Conservation (phyloP, 768 basidiomycete species). For the Mycena polygramma region DNA sequence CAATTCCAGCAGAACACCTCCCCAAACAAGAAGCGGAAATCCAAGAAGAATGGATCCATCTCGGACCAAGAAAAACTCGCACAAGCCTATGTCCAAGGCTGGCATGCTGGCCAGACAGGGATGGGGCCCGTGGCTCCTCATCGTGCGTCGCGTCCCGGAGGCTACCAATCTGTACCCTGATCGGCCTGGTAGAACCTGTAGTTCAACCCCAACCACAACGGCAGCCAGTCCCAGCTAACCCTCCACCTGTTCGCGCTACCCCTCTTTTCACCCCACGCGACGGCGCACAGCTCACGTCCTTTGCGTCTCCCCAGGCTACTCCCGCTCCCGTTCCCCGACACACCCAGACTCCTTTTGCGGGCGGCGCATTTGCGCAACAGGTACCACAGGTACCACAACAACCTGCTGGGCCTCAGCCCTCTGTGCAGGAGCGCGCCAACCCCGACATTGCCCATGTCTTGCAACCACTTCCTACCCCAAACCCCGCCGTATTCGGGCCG, state of each 20-base stretch:
- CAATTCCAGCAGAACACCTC: conserved; percentile 22
- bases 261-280: conserved; percentile 32
- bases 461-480: conserved; percentile 49
- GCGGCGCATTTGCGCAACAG: conserved; percentile 8
- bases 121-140: conserved; percentile 26
- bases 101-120: conserved; percentile 24
- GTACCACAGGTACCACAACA: conserved; percentile 16
- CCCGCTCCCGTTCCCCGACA: conserved; percentile 8
- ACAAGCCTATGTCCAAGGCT: conserved; percentile 31
- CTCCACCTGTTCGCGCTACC: conserved; percentile 31
- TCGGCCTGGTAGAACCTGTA: conserved; percentile 27
- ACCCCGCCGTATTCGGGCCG: conserved; percentile 46
- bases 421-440: conserved; percentile 30
- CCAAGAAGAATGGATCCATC: conserved; percentile 23
- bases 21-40: conserved; percentile 23
- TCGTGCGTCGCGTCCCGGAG: conserved; percentile 17
- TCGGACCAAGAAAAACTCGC: conserved; percentile 24
- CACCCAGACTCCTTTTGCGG: conserved; percentile 24
- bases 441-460: conserved; percentile 45
- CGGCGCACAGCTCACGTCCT: conserved; percentile 28
- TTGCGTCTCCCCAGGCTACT: conserved; percentile 32
- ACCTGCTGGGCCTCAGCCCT: conserved; percentile 10
- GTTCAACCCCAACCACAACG: not conserved
- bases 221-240: not conserved
- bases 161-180: not conserved